A percentile compares a stretch with the other conserved stretches of the same genome.
These are phyloP conservation scores for Wallacemonas sp. DNA, from an alignment of 208 protist species.

Conservation along the genomic window DNA sequence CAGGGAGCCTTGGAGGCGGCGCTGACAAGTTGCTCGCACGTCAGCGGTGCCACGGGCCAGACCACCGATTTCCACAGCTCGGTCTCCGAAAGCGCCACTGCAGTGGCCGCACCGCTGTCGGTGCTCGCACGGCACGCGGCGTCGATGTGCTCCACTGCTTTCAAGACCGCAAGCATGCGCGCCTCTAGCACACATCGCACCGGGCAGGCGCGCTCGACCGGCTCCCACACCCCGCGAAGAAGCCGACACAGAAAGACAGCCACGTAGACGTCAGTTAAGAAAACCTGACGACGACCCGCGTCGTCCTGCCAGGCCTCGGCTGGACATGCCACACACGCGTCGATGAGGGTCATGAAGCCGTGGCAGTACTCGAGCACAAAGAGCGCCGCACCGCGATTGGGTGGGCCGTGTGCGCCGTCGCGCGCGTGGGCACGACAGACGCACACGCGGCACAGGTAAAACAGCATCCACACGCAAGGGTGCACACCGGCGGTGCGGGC, in stretches of 20 bases:
- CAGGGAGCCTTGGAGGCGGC: constrained; percentile 1
- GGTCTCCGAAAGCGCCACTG: neutral
- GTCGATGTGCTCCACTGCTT: neutral
- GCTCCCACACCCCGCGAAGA: neutral
- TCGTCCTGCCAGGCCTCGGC: constrained; percentile 10
- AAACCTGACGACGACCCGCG: neutral
- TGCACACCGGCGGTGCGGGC: constrained; percentile 10
- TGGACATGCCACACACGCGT: neutral
- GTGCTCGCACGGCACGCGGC: neutral
- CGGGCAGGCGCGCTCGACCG: neutral
- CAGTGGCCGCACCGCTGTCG: neutral
- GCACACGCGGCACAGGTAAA: constrained; percentile 2
- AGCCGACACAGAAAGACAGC: constrained; percentile 8
- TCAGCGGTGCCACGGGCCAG: constrained; percentile 15
- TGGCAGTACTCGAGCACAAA: constrained; percentile 5
- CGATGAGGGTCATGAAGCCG: constrained; percentile 6
- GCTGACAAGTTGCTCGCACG: neutral
- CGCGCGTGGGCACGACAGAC: neutral
- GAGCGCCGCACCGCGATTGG: neutral
- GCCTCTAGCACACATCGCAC: neutral
- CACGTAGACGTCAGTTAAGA: constrained; percentile 10
- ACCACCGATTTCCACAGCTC: constrained; percentile 2
- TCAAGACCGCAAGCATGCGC: neutral
- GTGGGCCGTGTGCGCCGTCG: neutral
- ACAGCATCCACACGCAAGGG: constrained; percentile 18